Evolutionary conservation across 2,329 filamentous ascomycete species (phyloP), one percentile per base, ranked within the genome.

Genomic region (Pseudocercospora fuligena): DNA sequence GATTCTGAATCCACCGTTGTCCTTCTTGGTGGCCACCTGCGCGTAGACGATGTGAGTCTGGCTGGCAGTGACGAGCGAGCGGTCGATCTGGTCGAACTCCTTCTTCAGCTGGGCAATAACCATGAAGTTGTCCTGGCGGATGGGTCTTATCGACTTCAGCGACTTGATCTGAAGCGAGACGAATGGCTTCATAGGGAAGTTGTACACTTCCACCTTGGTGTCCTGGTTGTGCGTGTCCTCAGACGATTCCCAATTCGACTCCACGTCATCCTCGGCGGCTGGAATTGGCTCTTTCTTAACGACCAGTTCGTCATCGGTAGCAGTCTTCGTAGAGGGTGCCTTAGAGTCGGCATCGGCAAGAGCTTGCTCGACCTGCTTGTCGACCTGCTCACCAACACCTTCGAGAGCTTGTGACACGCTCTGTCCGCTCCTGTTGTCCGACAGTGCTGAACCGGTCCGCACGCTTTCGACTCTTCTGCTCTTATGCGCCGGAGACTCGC

Each of bases 131-230:
- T 94, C 91, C 65, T 92, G 88, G 43, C 90, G 89, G 78, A 98
- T 90, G 3, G 90, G 85, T 80, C 66, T 85, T 80, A 67, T 84
- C 80, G 70, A 87, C 82, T 77, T 88, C 84, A 80, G 80, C 21
- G 78, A 77, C 75, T 85, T 79, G 73, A 98, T 87, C 12, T 88
- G 89, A 76, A 99, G 95, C 21, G 94, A 91, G 71, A 97, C 94
- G 85, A 96, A 99, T 3, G 95, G 95, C 79, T 91, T 92, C 90
- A 99, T 93, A 16, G 95, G 95, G 79, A 99, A 97, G 79, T 97
- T 97, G 83, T 92, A 95, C 56, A 98, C 94, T 77, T 73, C 72
- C n/a, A 80, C 77, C 46, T 97, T 88, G 25, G 51, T 86, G 66
- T 89, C 88, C 72, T 90, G 89, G 78, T 93, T 91, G 56, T 91